Conservation (phyloP, 192 early-diverging fungal species). For the Mortierella alpina region DNA sequence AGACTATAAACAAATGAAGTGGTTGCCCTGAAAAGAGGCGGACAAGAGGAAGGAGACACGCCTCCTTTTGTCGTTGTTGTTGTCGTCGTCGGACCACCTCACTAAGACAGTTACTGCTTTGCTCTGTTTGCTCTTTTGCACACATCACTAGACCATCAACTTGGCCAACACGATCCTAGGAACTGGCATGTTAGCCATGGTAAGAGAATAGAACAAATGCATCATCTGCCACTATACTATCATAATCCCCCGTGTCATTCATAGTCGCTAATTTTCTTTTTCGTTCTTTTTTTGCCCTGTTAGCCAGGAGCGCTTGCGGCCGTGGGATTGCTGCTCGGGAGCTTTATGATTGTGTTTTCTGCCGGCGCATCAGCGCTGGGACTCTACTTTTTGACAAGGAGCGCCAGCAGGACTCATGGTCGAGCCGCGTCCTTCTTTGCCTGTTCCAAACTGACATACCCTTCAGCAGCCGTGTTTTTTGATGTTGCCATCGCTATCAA, state of each 20-base stretch:
- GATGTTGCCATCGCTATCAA: slow-evolving; percentile 98
- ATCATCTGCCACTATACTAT: neutral
- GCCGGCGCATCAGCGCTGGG: slow-evolving; percentile 82
- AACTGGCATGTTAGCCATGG: slow-evolving; percentile 98
- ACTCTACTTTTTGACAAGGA: slow-evolving; percentile 82
- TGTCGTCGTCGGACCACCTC: neutral
- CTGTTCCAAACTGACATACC: slow-evolving; percentile 91
- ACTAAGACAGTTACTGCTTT: neutral
- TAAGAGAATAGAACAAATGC: slow-evolving; percentile 32
- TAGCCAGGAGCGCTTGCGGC: slow-evolving; percentile 88
- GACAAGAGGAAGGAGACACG: no score
- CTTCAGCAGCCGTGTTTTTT: slow-evolving; percentile 86
- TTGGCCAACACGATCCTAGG: slow-evolving; percentile 96
- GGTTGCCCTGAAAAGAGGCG: no score
- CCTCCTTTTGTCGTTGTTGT: neutral
- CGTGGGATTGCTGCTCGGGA: slow-evolving; percentile 86
- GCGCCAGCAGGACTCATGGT: slow-evolving; percentile 80
- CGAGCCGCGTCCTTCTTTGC: slow-evolving; percentile 92
- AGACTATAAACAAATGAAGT: no score
- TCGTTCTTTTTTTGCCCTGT: neutral
- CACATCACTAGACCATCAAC: slow-evolving; percentile 69
- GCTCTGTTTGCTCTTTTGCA: neutral
- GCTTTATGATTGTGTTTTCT: slow-evolving; percentile 82
- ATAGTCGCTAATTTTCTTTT: neutral
- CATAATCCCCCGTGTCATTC: neutral